Evolutionary conservation across 345 rosid genomes (phyloP).

Genomic region (Murraya paniculata): DNA sequence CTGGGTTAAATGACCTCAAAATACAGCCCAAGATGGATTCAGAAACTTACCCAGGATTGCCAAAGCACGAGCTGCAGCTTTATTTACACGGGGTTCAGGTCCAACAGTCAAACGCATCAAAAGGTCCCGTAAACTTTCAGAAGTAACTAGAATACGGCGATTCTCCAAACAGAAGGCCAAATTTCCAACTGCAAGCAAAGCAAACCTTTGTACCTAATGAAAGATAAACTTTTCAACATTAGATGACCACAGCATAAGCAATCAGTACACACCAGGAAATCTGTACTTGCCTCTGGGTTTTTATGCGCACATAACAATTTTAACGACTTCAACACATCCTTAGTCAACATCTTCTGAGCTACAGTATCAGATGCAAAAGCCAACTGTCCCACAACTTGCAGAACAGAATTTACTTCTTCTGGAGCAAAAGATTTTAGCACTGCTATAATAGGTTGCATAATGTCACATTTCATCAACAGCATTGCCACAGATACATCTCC

Average conservation of each 20-base stretch:
- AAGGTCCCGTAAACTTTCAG: slow-evolving; percentile 94
- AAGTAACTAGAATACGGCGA: slow-evolving; percentile 80
- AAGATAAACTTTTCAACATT: slow-evolving; percentile 20
- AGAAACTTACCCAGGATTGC: slow-evolving; percentile 86
- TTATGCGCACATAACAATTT: slow-evolving; percentile 79
- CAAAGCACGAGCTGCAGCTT: slow-evolving; percentile 97
- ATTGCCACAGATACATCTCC: slow-evolving; percentile 85
- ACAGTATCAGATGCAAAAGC: slow-evolving; percentile 85
- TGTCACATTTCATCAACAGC: slow-evolving; percentile 96
- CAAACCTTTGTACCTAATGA: slow-evolving; percentile 81
- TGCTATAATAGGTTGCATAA: slow-evolving; percentile 92
- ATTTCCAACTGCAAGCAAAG: slow-evolving; percentile 91
- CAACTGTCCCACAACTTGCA: slow-evolving; percentile 84
- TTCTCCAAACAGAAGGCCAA: slow-evolving; percentile 92
- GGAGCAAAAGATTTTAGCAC: slow-evolving; percentile 69
- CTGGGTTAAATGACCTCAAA: slow-evolving; percentile 5
- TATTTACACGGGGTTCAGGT: slow-evolving; percentile 79
- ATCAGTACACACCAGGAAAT: not conserved
- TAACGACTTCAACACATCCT: slow-evolving; percentile 75
- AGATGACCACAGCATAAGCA: slow-evolving; percentile 20
- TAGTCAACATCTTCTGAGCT: slow-evolving; percentile 88
- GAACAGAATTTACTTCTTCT: slow-evolving; percentile 83
- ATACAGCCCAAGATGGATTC: not conserved
- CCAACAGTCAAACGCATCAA: slow-evolving; percentile 76
- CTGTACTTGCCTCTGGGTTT: slow-evolving; percentile 69